A percentile compares a stretch with the other conserved stretches of the same genome.
Conservation (phyloP, 1,139 yeast species). For the Kurtzmaniella quercitrusa region DNA sequence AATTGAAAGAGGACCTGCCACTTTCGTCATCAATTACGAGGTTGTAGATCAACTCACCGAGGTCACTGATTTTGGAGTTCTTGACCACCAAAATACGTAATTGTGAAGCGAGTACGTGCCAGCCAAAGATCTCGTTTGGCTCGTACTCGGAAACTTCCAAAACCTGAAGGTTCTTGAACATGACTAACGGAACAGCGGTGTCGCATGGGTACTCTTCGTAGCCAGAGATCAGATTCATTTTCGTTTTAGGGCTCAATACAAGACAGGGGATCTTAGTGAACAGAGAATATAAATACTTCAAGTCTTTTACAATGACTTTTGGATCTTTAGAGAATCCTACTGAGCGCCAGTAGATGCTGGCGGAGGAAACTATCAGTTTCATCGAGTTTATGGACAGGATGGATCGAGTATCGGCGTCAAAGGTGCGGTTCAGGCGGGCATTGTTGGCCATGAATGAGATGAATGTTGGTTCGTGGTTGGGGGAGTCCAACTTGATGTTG, state of each 20-base stretch:
- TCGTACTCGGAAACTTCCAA: slow-evolving; percentile 57
- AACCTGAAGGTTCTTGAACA: slow-evolving; percentile 60
- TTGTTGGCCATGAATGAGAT: slow-evolving; percentile 48
- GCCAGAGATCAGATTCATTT: slow-evolving; percentile 51
- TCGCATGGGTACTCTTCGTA: slow-evolving; percentile 72
- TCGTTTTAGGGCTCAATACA: slow-evolving; percentile 54
- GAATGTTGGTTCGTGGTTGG: slow-evolving; percentile 55
- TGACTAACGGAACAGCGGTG: slow-evolving; percentile 57
- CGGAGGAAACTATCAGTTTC: slow-evolving; percentile 49
- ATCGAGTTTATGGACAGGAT: slow-evolving; percentile 61
- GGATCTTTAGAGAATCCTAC: slow-evolving; percentile 39
- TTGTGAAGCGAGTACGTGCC: slow-evolving; percentile 56
- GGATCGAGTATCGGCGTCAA: slow-evolving; percentile 56
- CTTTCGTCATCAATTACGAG: slow-evolving; percentile 55
- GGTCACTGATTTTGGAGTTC: slow-evolving; percentile 46
- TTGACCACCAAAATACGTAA: slow-evolving; percentile 52
- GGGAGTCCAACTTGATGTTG: slow-evolving; percentile 54
- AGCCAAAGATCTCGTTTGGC: slow-evolving; percentile 63
- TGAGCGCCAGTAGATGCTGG: slow-evolving; percentile 42
- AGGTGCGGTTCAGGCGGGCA: slow-evolving; percentile 39
- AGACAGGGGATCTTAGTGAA: slow-evolving; percentile 65
- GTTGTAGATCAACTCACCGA: slow-evolving; percentile 46
- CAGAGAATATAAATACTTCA: slow-evolving; percentile 58
- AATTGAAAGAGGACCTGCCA: slow-evolving; percentile 38
- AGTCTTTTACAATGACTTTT: slow-evolving; percentile 41